Conservation (phyloP, 805 yeast genomes). For the Ogataea pignaliae region DNA sequence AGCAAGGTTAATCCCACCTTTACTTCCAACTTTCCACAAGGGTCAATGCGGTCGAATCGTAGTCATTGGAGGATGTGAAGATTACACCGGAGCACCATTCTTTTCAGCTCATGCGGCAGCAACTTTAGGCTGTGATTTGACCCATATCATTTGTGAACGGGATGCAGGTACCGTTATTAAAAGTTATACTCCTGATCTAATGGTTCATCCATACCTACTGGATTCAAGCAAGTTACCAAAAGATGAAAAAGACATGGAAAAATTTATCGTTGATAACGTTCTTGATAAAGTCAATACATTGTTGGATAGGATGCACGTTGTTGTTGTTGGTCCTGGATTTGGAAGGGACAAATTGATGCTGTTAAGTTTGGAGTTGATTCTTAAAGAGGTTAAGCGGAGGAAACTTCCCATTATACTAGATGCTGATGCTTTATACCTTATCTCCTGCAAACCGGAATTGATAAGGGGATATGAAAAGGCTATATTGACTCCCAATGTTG, state of each 20-base stretch:
- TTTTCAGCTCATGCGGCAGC: conserved; percentile 86
- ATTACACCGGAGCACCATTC: conserved; percentile 95
- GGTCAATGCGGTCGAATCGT: conserved; percentile 88
- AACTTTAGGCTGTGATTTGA: conserved; percentile 79
- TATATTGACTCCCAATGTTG: conserved; percentile 83
- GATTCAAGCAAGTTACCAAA: conserved; percentile 35
- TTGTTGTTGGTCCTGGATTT: conserved; percentile 90
- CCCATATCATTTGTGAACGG: conserved; percentile 83
- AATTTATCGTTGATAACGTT: conserved; percentile 39
- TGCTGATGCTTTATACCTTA: conserved; percentile 79
- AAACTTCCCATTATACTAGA: conserved; percentile 75
- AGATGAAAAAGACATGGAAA: conserved; percentile 13
- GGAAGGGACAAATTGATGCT: conserved; percentile 78
- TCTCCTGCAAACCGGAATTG: conserved; percentile 54
- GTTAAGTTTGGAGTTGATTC: conserved; percentile 50
- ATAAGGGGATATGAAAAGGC: conserved; percentile 54
- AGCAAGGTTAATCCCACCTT: conserved; percentile 66
- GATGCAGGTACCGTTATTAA: conserved; percentile 79
- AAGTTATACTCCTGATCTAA: conserved; percentile 83
- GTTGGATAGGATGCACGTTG: conserved; percentile 67
- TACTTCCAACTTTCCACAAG: conserved; percentile 67
- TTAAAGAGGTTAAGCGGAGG: conserved; percentile 51
- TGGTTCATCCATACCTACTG: conserved; percentile 89
- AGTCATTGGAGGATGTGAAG: conserved; percentile 91
- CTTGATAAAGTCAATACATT: conserved; percentile 53